A percentile compares a stretch with the other conserved stretches of the same genome.
Conservation (phyloP, 2,329 filamentous ascomycete species). For the Coniella vitis region DNA sequence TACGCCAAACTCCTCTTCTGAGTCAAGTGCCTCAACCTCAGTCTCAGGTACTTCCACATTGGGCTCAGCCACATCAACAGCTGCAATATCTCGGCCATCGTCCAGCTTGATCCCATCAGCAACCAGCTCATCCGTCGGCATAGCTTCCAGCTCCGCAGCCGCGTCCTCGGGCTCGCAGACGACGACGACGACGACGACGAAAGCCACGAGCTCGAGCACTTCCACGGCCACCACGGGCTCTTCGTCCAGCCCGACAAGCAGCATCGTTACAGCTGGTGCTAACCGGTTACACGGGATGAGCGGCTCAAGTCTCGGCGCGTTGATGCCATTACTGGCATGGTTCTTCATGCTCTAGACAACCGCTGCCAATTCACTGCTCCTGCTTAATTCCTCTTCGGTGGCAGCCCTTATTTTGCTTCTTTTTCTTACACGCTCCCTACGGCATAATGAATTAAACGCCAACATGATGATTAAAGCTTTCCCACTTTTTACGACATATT, state of each 20-base stretch:
- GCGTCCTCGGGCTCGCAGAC: slow-evolving; percentile 1
- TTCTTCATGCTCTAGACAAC: slow-evolving; percentile 9
- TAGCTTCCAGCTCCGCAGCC: not conserved
- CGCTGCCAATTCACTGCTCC: too few relatives aligned
- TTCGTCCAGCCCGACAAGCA: slow-evolving; percentile 1
- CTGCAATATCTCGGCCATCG: slow-evolving; percentile 8
- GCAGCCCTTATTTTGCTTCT: not conserved
- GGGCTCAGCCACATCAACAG: not conserved
- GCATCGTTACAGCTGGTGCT: not conserved
- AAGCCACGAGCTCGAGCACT: not conserved
- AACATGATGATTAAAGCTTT: slow-evolving; percentile 4
- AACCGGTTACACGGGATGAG: not conserved
- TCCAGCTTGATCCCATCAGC: slow-evolving; percentile 5
- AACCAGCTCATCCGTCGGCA: slow-evolving; percentile 1
- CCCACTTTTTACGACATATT: not conserved
- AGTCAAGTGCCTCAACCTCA: not conserved
- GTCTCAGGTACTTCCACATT: not conserved
- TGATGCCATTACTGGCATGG: slow-evolving; percentile 9
- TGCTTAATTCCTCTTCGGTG: not conserved
- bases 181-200: not conserved
- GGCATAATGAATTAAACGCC: not conserved
- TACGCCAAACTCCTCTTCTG: not conserved
- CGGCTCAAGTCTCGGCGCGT: slow-evolving; percentile 1
- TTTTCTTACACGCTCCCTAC: not conserved
- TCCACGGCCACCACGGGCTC: not conserved